These are phyloP conservation scores for Jatropha multifida DNA, from an alignment of 441 rosid genomes.

Conservation along the genomic window DNA sequence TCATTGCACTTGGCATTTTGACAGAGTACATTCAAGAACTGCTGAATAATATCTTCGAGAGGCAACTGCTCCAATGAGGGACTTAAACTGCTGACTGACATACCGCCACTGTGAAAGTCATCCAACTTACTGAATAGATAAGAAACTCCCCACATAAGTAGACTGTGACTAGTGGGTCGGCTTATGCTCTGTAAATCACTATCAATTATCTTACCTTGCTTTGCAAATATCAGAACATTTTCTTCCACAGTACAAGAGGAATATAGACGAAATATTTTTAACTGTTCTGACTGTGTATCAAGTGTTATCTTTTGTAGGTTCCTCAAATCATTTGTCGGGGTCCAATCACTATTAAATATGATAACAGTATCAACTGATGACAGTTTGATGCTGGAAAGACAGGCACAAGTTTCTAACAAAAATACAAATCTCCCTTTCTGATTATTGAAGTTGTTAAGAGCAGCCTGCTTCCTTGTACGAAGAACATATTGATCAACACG, in stretches of 20 bases:
- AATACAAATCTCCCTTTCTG: conserved; percentile 70
- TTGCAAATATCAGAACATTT: conserved; percentile 66
- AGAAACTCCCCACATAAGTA: conserved; percentile 89
- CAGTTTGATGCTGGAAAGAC: conserved; percentile 67
- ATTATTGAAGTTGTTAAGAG: conserved; percentile 68
- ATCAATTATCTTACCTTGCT: conserved; percentile 51
- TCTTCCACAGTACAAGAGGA: conserved; percentile 78
- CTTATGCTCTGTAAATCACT: conserved; percentile 43
- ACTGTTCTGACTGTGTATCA: conserved; percentile 55
- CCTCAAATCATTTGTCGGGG: conserved; percentile 66
- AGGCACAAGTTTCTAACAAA: conserved; percentile 85
- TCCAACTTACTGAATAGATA: conserved; percentile 62
- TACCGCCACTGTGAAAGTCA: conserved; percentile 48
- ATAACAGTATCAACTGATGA: conserved; percentile 71
- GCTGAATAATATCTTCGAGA: conserved; percentile 43
- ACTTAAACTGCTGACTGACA: conserved; percentile 27
- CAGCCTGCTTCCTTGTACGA: conserved; percentile 54
- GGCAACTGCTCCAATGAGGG: conserved; percentile 35
- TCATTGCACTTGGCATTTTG: conserved; percentile 38
- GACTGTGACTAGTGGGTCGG: conserved; percentile 44
- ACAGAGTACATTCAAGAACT: conserved; percentile 52
- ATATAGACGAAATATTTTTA: conserved; percentile 77
- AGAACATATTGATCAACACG: conserved; percentile 55
- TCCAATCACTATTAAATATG: conserved; percentile 82
- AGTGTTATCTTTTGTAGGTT: conserved; percentile 69